Base-by-base conservation (phyloP, 805 yeast genomes). In the Nakazawaea wickerhamii region DNA sequence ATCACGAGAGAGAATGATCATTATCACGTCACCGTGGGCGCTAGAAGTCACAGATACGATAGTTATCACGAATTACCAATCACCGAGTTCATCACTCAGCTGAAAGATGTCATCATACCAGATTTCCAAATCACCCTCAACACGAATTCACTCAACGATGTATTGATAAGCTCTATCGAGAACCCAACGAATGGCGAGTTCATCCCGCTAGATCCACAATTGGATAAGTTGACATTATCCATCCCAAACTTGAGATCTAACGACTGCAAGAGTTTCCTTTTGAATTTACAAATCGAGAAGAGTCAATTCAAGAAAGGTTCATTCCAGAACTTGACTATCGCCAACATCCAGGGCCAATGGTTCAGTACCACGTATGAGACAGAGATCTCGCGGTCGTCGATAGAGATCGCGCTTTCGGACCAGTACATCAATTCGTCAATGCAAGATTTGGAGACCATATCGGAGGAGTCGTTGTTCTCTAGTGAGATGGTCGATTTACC, bases 141-240 rank as follows among this genome's bases (percentile, higher is more conserved):
- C 4, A 38, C 40, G 4, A 18, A 26, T 8, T 36, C 32, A 18
- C 14, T 13, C 5, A 17, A 26, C 4, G 19, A 36, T 17, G 20
- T 36, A 7, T 13, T 18, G 10, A 28, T 38, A 9, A 15, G 35
- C 1, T 19, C 30, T 3, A 11, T 38, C 8, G 41, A 38, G 21
- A 38, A 38, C 23, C 5, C 13, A 11, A 38, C 41, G 5, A 38
- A 14, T 7, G 41, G 41, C 7, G 41, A 38, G 23, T 20, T 21
- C 15, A 22, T 38, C n/a, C 15, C 13, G 14, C 22, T 38, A n/a
- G 21, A 10, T 11, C 6, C 28, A 5, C 10, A 21, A 13, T 13
- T 22, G 13, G 35, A 30, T 17, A 27, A 17, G 30, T 4, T 38
- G 9, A 19, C 21, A 17, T 11, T 38, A 22, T 28, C 20, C 2